These are phyloP conservation scores for Ophiosphaerella herpotricha DNA, from an alignment of 2,329 filamentous ascomycete genomes.

Conservation along the genomic window DNA sequence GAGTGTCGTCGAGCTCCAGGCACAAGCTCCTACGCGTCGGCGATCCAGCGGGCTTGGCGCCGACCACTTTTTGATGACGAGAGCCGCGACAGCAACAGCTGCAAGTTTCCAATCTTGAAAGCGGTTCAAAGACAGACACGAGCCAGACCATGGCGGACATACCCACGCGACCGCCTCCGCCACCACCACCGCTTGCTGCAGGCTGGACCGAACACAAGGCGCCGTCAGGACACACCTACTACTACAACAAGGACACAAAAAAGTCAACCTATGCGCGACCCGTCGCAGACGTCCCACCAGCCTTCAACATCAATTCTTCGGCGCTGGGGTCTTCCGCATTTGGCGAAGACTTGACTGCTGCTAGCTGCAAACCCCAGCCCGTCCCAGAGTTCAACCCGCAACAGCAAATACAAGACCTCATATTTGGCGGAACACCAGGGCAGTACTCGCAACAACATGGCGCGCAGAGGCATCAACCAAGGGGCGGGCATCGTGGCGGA, in stretches of 20 bases:
- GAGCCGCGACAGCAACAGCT: slow-evolving; percentile 20
- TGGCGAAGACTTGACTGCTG: slow-evolving; percentile 1
- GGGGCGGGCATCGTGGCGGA: slow-evolving; percentile 45
- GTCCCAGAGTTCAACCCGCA: slow-evolving; percentile 52
- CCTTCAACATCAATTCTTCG: slow-evolving; percentile 1
- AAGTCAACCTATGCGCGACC: slow-evolving; percentile 87
- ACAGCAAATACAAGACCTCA: slow-evolving; percentile 58
- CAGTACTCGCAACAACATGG: slow-evolving; percentile 22
- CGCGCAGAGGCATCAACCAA: slow-evolving; percentile 14
- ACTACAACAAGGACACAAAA: slow-evolving; percentile 81
- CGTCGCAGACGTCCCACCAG: slow-evolving; percentile 12
- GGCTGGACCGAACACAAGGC: slow-evolving; percentile 96
- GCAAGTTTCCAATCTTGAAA: neutral
- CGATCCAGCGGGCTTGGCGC: slow-evolving; percentile 30
- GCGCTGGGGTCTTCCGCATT: slow-evolving; percentile 11
- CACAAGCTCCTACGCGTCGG: slow-evolving; percentile 45
- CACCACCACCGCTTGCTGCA: slow-evolving; percentile 65
- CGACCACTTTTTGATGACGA: slow-evolving; percentile 32
- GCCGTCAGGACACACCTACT: slow-evolving; percentile 86
- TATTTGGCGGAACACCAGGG: slow-evolving; percentile 32
- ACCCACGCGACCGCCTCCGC: slow-evolving; percentile 37
- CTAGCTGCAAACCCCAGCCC: slow-evolving; percentile 37
- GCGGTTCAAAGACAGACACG: neutral
- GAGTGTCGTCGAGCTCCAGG: slow-evolving; percentile 43
- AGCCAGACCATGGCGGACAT: slow-evolving; percentile 32